Evolutionary conservation across 164 flowering plant species (phyloP).

Genomic region (Buxus sempervirens): DNA sequence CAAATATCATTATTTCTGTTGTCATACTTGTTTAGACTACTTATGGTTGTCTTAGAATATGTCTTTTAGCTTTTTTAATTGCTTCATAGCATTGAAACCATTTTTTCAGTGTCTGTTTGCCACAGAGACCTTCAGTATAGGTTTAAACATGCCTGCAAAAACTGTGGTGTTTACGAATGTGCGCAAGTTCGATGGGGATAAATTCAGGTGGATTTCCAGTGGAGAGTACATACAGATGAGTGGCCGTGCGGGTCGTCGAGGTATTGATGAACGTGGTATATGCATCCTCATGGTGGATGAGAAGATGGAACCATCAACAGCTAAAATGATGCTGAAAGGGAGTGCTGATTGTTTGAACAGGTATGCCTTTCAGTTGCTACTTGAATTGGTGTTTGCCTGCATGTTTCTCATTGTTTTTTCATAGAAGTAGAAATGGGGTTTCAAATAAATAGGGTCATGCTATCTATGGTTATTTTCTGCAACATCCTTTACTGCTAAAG

Average conservation of each 20-base stretch:
- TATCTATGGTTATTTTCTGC: too few species aligned
- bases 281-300: constrained; percentile 99
- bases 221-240: constrained; percentile 99
- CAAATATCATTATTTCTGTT: too few species aligned
- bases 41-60: too few species aligned
- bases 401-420: background rate
- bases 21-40: background rate
- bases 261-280: constrained; percentile 93
- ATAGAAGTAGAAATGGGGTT: background rate
- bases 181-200: constrained; percentile 98
- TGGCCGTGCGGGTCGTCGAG: constrained; percentile 99
- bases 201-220: constrained; percentile 97
- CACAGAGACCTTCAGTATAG: constrained; percentile 99
- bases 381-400: background rate
- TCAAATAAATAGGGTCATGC: background rate
- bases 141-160: constrained; percentile 99
- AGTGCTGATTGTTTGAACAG: constrained; percentile 96
- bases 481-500: too few species aligned
- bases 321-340: constrained; percentile 94
- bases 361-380: constrained; percentile 26
- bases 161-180: constrained; percentile 98
- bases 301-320: constrained; percentile 95
- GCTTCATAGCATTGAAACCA: constrained; percentile 12
- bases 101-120: constrained; percentile 92
- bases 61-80: background rate